Conservation (phyloP, 208 protist species). For the Trypanosoma rangeli region DNA sequence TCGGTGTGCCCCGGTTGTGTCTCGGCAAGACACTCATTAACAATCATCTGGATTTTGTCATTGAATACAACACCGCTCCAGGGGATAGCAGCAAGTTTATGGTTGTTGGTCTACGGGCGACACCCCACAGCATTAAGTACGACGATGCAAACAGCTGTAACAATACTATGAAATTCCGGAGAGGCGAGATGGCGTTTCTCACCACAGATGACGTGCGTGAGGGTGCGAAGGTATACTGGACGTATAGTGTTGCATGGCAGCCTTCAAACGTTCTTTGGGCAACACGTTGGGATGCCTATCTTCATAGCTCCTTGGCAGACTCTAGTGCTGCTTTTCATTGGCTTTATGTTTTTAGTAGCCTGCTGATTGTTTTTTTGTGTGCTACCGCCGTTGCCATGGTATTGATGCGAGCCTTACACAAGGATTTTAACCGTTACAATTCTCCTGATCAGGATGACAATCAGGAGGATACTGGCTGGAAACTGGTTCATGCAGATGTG, state of each 20-base stretch:
- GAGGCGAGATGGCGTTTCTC: conserved; percentile 9
- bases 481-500: conserved; percentile 97
- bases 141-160: conserved; percentile 22
- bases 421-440: conserved; percentile 96
- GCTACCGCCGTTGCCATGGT: conserved; percentile 90
- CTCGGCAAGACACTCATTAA: conserved; percentile 50
- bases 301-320: conserved; percentile 76
- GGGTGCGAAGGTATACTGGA: conserved; percentile 53
- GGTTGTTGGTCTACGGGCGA: conserved; percentile 69
- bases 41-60: conserved; percentile 80
- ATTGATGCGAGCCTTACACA: conserved; percentile 95
- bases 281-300: conserved; percentile 97
- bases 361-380: conserved; percentile 94
- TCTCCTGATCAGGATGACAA: conserved; percentile 52
- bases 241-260: conserved; percentile 87
- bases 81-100: conserved; percentile 40
- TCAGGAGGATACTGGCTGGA: conserved; percentile 94
- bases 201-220: conserved; percentile 34
- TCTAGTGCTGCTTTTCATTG: conserved; percentile 83
- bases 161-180: neutral
- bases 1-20: conserved; percentile 57
- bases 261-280: conserved; percentile 89
- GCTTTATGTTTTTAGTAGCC: conserved; percentile 96
- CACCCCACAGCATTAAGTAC: conserved; percentile 47
- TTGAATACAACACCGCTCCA: conserved; percentile 63